Evolutionary conservation across 345 rosid genomes (phyloP), one percentile per base, ranked within the genome.

Genomic region (Syzygium oleosum): DNA sequence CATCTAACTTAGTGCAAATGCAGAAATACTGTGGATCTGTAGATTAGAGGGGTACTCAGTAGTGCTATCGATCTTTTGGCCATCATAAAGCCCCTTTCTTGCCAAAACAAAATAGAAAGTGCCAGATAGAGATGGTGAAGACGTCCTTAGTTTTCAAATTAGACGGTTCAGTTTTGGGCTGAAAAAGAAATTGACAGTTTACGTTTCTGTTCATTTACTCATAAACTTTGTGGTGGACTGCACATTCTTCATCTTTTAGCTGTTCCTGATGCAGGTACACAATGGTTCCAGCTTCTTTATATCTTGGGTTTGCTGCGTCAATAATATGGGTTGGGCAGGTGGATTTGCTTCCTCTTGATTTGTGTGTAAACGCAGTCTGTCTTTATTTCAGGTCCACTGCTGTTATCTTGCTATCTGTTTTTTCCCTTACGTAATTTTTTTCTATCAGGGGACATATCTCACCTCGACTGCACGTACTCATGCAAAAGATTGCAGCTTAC

Each of bases 311-410:
- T 91, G 88, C 96, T 52, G 96, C 99, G 88, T 97, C 99, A 51
- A 94, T 97, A 25, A 95, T 96, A 87, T 97, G 99, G 99, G 98
- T 97, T 88, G 99, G 99, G 88, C 92, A 97, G 99, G 99, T 97
- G 89, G 73, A n/a, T 85, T 61, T 85, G 43, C 85, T 38, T 89
- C 51, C 91, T 85, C 22, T 22, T 59, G 49, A 85, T 89, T 59
- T 58, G 85, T 86, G 31, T 55, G 7, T 22, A 56, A 73, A 27
- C 63, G 68, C 49, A 79, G 10, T 15, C 51, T 59, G 25, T 38
- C 27, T 22, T 27, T 46, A 79, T 25, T 86, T 88, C 58, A 21
- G 86, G 53, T 31, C 85, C 19, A n/a, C 27, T 41, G 16, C 86
- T 52, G 4, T 86, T 77, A 21, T 54, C 34, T 86, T 21, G 52